Conservation (phyloP, 2,329 filamentous ascomycete species). For the Botrytis fabae region DNA sequence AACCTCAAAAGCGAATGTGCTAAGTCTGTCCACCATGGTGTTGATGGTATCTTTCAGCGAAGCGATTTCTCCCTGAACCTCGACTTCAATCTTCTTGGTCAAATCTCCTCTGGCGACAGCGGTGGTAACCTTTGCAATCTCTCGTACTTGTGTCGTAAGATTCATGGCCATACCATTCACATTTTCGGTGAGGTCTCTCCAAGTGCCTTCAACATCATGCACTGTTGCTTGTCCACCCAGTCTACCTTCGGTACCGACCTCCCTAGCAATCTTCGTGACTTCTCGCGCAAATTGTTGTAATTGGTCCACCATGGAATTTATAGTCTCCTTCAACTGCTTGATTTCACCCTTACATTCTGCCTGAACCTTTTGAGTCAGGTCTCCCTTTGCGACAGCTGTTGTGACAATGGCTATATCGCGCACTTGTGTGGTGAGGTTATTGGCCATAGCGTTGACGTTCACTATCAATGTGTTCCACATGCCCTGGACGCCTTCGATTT, state of each 20-base stretch:
- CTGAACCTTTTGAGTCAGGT: conserved; percentile 95
- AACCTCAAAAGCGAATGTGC: conserved; percentile 94
- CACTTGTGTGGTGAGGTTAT: conserved; percentile 84
- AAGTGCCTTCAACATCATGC: conserved; percentile 94
- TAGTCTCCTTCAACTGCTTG: conserved; percentile 92
- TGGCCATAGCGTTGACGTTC: conserved; percentile 86
- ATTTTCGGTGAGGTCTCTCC: conserved; percentile 92
- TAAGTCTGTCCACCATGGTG: conserved; percentile 96
- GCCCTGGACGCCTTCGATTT: conserved; percentile 80
- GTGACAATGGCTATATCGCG: conserved; percentile 89
- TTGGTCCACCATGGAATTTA: conserved; percentile 99
- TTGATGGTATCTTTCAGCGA: conserved; percentile 98
- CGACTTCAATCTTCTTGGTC: conserved; percentile 92
- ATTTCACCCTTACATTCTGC: conserved; percentile 91
- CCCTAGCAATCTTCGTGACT: conserved; percentile 92
- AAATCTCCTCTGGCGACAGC: conserved; percentile 93
- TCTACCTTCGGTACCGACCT: conserved; percentile 93
- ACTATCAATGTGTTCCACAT: conserved; percentile 88
- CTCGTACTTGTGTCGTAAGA: conserved; percentile 92
- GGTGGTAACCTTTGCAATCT: conserved; percentile 95
- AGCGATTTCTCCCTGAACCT: conserved; percentile 90
- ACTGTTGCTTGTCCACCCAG: conserved; percentile 94
- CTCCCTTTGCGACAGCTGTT: conserved; percentile 74
- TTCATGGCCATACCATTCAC: conserved; percentile 99
- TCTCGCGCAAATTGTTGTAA: conserved; percentile 95